These are phyloP conservation scores for Kwoniella botswanensis DNA, from an alignment of 768 basidiomycete genomes.

Conservation along the genomic window DNA sequence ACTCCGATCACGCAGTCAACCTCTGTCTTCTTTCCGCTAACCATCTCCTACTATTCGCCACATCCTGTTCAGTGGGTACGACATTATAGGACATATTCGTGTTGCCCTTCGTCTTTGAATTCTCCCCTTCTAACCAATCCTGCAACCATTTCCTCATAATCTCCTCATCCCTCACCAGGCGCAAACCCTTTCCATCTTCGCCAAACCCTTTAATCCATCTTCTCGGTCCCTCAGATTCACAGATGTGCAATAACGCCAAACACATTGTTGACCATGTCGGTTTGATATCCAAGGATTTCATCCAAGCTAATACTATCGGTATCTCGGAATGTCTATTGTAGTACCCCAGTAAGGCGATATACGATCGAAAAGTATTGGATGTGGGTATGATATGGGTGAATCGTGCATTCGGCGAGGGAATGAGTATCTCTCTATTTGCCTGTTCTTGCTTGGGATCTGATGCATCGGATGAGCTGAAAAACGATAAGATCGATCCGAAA, in stretches of 20 bases:
- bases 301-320: constrained; percentile 73
- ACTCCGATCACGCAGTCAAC: constrained; percentile 6
- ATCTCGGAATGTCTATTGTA: constrained; percentile 66
- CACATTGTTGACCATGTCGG: constrained; percentile 68
- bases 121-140: constrained; percentile 41
- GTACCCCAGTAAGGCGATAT: constrained; percentile 68
- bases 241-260: constrained; percentile 71
- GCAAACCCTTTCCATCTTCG: constrained; percentile 14
- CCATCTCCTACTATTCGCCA: constrained; percentile 31
- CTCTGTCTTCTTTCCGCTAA: constrained; percentile 29
- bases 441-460: neutral
- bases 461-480: neutral
- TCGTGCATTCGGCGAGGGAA: constrained; percentile 25
- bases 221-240: constrained; percentile 67
- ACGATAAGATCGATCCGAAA: constrained; percentile 20
- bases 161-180: constrained; percentile 42
- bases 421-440: neutral
- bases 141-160: constrained; percentile 44
- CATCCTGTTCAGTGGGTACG: constrained; percentile 41
- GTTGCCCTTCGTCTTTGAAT: neutral
- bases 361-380: constrained; percentile 65
- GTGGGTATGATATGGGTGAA: constrained; percentile 63
- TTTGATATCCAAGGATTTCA: constrained; percentile 65
- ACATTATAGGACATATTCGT: constrained; percentile 9
- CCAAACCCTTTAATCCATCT: constrained; percentile 33